These are phyloP conservation scores for Tephrocybe sp. DNA, from an alignment of 768 basidiomycete species.

Conservation along the genomic window DNA sequence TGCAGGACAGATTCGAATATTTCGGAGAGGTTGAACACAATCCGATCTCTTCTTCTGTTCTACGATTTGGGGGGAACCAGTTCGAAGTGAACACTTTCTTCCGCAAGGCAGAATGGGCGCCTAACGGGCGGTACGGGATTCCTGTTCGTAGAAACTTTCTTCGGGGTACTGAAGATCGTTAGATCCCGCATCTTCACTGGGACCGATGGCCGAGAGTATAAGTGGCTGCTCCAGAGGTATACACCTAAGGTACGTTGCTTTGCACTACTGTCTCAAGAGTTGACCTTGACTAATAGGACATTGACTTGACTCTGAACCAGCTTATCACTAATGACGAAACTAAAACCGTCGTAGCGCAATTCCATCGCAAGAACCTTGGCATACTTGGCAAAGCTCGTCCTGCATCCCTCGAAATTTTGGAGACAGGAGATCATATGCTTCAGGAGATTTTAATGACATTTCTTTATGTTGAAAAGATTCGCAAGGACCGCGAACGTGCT, in stretches of 20 bases:
- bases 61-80: constrained; percentile 25
- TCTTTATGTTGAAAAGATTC: constrained; percentile 25
- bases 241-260: constrained; percentile 8
- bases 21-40: constrained; percentile 11
- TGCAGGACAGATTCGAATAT: constrained; percentile 13
- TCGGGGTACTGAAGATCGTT: background rate
- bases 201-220: constrained; percentile 20
- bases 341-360: constrained; percentile 14
- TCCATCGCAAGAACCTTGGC: constrained; percentile 12
- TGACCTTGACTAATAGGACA: background rate
- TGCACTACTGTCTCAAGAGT: background rate
- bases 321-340: constrained; percentile 5
- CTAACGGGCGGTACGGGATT: constrained; percentile 15
- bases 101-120: constrained; percentile 18
- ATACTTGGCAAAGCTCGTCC: constrained; percentile 12
- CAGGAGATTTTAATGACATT: constrained; percentile 27
- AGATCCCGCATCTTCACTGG: constrained; percentile 21
- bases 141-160: background rate
- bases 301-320: background rate
- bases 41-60: constrained; percentile 18
- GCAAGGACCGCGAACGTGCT: constrained; percentile 16
- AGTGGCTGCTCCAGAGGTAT: constrained; percentile 13
- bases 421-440: constrained; percentile 21
- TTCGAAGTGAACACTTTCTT: constrained; percentile 25
- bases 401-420: constrained; percentile 17